Conservation (phyloP, 371 early-diverging fungal genomes). For the Lichtheimia ramosa region DNA sequence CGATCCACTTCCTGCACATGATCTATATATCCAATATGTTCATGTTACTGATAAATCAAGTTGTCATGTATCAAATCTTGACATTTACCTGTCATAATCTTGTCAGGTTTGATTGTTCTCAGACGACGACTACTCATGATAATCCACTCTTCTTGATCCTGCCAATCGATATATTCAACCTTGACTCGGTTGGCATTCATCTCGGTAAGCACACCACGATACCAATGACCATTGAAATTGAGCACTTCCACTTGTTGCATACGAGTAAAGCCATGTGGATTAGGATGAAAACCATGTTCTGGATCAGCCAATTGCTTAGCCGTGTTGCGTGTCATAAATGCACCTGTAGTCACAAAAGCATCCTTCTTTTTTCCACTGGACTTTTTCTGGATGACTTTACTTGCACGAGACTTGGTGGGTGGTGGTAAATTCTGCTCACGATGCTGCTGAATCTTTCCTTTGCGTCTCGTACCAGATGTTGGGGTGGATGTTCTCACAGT, state of each 20-base stretch:
- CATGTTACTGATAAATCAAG: background rate
- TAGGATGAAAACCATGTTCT: conserved; percentile 38
- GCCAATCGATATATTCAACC: conserved; percentile 57
- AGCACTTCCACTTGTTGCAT: conserved; percentile 46
- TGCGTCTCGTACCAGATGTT: too few relatives aligned
- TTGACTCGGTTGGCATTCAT: conserved; percentile 50
- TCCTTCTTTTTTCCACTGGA: conserved; percentile 1
- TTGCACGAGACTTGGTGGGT: background rate
- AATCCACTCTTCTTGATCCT: conserved; percentile 64
- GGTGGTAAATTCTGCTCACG: background rate
- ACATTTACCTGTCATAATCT: conserved; percentile 3
- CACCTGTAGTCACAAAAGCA: conserved; percentile 47
- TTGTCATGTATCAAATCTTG: background rate
- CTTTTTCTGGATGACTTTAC: background rate
- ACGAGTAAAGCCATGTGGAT: conserved; percentile 40
- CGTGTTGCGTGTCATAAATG: conserved; percentile 52
- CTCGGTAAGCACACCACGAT: conserved; percentile 45
- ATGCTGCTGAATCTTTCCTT: background rate
- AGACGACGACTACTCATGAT: conserved; percentile 49
- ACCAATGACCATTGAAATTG: conserved; percentile 52
- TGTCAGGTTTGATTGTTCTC: conserved; percentile 2
- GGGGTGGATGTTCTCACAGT: background rate
- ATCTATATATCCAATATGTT: background rate
- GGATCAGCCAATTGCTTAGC: conserved; percentile 33
- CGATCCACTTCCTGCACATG: background rate